These are phyloP conservation scores for Hanseniaspora mollemarum DNA, from an alignment of 805 yeast genomes.

Conservation along the genomic window DNA sequence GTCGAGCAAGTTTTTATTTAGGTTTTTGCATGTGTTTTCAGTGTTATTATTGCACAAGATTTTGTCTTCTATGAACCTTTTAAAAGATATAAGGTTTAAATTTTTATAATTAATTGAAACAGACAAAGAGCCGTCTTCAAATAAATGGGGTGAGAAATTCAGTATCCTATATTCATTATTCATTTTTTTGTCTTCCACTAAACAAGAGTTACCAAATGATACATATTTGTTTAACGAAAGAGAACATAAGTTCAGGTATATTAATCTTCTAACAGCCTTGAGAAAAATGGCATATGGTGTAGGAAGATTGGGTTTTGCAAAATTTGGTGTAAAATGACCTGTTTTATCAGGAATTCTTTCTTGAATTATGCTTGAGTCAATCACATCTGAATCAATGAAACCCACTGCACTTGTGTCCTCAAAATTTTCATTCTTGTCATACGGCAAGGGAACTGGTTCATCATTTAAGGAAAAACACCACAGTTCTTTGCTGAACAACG, in stretches of 20 bases:
- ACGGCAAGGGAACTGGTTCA: conserved; percentile 29
- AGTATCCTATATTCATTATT: conserved; percentile 24
- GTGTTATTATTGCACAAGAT: not conserved
- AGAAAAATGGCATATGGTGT: conserved; percentile 38
- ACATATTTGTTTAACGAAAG: conserved; percentile 30
- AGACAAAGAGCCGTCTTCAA: conserved; percentile 36
- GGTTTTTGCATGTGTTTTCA: conserved; percentile 21
- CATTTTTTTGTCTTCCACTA: conserved; percentile 22
- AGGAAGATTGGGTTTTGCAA: conserved; percentile 31
- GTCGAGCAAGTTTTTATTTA: conserved; percentile 19
- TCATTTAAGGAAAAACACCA: conserved; percentile 37
- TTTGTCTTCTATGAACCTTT: conserved; percentile 16
- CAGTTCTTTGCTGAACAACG: conserved; percentile 33
- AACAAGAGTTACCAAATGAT: conserved; percentile 42
- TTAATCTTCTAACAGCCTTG: conserved; percentile 38
- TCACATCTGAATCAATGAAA: conserved; percentile 14
- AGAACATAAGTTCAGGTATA: conserved; percentile 29
- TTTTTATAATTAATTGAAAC: conserved; percentile 29
- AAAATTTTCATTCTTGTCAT: conserved; percentile 10
- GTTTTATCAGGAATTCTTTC: conserved; percentile 23
- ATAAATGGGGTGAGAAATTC: conserved; percentile 39
- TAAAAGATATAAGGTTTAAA: conserved; percentile 30
- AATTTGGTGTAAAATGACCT: conserved; percentile 29
- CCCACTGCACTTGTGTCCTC: not conserved
- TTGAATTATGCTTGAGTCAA: conserved; percentile 5